Evolutionary conservation across 805 yeast genomes (phyloP), one percentile per base, ranked within the genome.

Genomic region (Lachancea thermotolerans): DNA sequence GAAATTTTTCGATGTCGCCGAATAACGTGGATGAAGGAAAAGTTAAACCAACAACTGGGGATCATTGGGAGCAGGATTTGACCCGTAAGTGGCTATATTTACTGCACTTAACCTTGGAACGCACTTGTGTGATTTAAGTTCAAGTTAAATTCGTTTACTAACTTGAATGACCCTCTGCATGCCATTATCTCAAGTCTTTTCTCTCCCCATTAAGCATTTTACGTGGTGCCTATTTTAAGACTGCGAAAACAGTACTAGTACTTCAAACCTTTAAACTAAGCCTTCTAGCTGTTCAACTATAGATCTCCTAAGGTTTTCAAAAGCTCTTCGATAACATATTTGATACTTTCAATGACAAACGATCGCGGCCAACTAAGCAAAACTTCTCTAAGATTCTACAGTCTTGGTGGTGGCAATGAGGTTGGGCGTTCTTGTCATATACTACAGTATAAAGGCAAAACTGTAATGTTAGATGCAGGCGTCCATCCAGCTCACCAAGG

Each of bases 371-470:
- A 40, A 16, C 43, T 34, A 18, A 41, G 44, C 18, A 58, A 54
- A 30, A 69, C 68, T 29, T 54, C 68, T 14, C 70, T 85, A 49
- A 78, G 78, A 60, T 93, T 93, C 69, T 78, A 85, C 49, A 90
- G 95, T 18, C 74, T 93, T 6, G 99, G 99, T 7, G 99, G 98
- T n/a, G 95, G 98, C 51, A 87, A 85, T 55, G 99, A 93, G 63
- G 99, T 93, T 6, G 99, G 99, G 2, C 70, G 99, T 48, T 87
- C 96, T 30, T 91, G 98, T 60, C 99, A 93, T 60, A 81, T 93
- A 37, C 71, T 93, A 29, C 90, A 85, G 54, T 93, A 84, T 67
- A 89, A 88, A 61, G 96, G 95, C 47, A 91, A 93, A 59, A 90
- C 91, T 4, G 82, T 93, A 41, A 93, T 93, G 99, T 49, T 93